Percentiles rank a stretch among this genome's conserved stretches.
Evolutionary conservation across 345 rosid genomes (phyloP).

Genomic region (Hibiscus tridactylites): DNA sequence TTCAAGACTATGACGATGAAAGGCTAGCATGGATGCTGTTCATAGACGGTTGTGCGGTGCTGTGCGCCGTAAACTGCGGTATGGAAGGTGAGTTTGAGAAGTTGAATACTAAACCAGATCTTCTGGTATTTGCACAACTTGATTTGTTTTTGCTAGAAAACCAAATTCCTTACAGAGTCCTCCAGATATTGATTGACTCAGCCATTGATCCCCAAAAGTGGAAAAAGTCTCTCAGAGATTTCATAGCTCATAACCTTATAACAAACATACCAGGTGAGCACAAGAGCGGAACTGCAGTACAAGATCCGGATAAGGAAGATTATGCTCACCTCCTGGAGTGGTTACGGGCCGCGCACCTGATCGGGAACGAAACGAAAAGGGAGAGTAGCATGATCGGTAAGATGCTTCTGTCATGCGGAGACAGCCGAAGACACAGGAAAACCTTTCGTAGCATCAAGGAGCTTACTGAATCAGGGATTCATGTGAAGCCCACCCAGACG

Average conservation of each 20-base stretch:
- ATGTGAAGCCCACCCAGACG: neutral
- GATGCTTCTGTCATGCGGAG: neutral
- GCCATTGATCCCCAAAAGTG: neutral
- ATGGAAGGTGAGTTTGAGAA: neutral
- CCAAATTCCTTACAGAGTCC: conserved; percentile 19
- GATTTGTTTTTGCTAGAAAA: conserved; percentile 26
- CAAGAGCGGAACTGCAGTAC: neutral
- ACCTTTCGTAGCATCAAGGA: conserved; percentile 1
- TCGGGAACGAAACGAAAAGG: neutral
- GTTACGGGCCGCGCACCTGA: neutral
- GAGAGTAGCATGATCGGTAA: neutral
- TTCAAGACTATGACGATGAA: neutral
- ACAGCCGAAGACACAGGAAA: neutral
- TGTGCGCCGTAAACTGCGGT: neutral
- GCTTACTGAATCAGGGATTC: neutral
- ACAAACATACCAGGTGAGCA: neutral
- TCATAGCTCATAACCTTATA: neutral
- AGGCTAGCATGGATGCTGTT: conserved; percentile 6
- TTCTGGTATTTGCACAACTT: neutral
- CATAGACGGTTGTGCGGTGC: conserved; percentile 5
- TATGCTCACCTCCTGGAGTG: conserved; percentile 17
- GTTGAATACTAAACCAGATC: neutral
- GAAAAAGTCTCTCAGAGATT: neutral
- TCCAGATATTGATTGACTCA: neutral
- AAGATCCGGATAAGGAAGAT: neutral